Conservation (phyloP, 495 filamentous ascomycete genomes). For the Pyronema omphalodes region DNA sequence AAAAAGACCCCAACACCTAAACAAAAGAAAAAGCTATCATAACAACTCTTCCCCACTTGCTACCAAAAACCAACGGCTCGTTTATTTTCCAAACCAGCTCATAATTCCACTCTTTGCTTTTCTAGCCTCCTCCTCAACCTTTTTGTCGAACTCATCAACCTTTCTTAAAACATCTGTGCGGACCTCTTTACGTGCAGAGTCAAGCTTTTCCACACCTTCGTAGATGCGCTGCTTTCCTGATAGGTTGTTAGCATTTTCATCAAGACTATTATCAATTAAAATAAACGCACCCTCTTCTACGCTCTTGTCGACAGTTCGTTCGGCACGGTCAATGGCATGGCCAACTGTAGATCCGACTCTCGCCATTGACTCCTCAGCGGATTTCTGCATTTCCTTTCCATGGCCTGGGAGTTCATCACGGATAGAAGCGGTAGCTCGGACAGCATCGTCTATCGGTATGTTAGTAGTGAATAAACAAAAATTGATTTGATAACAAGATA, state of each 20-base stretch:
- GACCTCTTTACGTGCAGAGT: slow-evolving; percentile 36
- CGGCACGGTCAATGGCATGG: no score
- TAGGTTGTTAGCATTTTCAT: slow-evolving; percentile 5
- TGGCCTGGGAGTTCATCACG: slow-evolving; percentile 40
- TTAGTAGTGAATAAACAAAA: slow-evolving; percentile 3
- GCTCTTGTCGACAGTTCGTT: slow-evolving; percentile 29
- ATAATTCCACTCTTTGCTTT: slow-evolving; percentile 64
- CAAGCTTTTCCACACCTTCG: slow-evolving; percentile 40
- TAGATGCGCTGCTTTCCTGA: slow-evolving; percentile 35
- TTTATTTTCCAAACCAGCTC: slow-evolving; percentile 64
- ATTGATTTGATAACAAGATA: neutral
- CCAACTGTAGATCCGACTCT: slow-evolving; percentile 22
- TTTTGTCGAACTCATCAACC: slow-evolving; percentile 53
- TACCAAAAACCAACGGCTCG: neutral
- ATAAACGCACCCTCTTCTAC: slow-evolving; percentile 28
- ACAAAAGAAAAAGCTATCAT: neutral
- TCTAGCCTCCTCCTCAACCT: slow-evolving; percentile 52
- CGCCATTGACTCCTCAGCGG: slow-evolving; percentile 29
- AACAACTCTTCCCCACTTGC: neutral
- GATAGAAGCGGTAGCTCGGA: slow-evolving; percentile 44
- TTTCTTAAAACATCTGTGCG: slow-evolving; percentile 44
- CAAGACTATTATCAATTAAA: no score
- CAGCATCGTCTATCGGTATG: slow-evolving; percentile 37
- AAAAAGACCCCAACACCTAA: neutral
- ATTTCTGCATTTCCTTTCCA: slow-evolving; percentile 30